These are phyloP conservation scores for Geosmithia putterillii DNA, from an alignment of 2,329 filamentous ascomycete species.

Conservation along the genomic window DNA sequence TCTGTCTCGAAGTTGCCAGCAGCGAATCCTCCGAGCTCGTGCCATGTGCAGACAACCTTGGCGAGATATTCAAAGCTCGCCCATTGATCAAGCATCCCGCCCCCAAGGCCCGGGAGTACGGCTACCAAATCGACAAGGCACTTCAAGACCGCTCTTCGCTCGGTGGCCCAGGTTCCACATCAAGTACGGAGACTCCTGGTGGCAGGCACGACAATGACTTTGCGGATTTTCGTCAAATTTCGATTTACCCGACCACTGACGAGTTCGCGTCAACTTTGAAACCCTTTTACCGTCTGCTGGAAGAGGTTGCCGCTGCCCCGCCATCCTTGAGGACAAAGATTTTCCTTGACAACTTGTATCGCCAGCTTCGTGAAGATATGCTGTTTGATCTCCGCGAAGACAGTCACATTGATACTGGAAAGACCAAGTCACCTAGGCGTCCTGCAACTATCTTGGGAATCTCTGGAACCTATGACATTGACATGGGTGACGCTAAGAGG, in stretches of 20 bases:
- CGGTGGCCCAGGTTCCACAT: too few relatives aligned
- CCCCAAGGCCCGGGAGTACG: conserved; percentile 11
- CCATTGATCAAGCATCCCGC: conserved; percentile 12
- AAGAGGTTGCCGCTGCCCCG: conserved; percentile 20
- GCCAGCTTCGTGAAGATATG: conserved; percentile 42
- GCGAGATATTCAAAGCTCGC: conserved; percentile 9
- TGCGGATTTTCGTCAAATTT: conserved; percentile 29
- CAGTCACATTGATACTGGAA: conserved; percentile 27
- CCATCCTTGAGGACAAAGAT: conserved; percentile 20
- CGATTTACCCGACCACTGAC: conserved; percentile 32
- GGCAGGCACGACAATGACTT: conserved; percentile 35
- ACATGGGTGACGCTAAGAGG: conserved; percentile 4
- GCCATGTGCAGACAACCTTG: not conserved
- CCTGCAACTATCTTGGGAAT: conserved; percentile 9
- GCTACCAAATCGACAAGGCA: conserved; percentile 25
- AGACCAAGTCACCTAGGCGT: not conserved
- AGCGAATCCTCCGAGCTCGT: conserved; percentile 7
- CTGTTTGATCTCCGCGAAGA: conserved; percentile 30
- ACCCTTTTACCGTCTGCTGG: conserved; percentile 29
- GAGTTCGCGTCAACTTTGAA: conserved; percentile 28
- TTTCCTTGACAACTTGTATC: conserved; percentile 41
- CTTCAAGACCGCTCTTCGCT: conserved; percentile 6
- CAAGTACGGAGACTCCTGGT: not conserved
- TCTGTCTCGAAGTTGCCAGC: conserved; percentile 33
- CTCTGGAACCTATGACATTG: conserved; percentile 28